Evolutionary conservation across 2,329 filamentous ascomycete species (phyloP), one percentile per base, ranked within the genome.

Genomic region (Colletotrichum camelliae): DNA sequence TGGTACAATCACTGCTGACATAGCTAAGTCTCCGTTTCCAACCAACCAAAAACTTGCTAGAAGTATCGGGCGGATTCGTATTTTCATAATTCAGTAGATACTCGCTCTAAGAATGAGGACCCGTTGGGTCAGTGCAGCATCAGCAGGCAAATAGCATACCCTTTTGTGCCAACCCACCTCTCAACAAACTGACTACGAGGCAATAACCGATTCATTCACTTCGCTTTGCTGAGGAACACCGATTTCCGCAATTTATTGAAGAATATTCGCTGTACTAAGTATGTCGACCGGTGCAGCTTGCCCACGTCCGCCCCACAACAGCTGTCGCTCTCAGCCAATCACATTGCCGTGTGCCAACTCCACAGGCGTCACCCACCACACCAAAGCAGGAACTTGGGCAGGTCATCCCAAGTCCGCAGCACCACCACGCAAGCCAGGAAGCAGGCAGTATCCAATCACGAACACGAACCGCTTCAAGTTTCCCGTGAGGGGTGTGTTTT

Each of bases 101-200:
- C 24, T 24, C 24, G 24, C 24, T 24, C 24, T 24, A 24, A 24
- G 24, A 24, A 24, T 24, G 24, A 24, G 24, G 31, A 31, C 31
- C 6, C 6, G 31, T 31, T 31, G 6, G 6, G 6, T 31, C 31
- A 9, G 31, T n/a, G n/a, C 39, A 48, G 0, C 1, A 10, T 48
- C 18, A 6, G 21, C 0, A n/a, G 18, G 43, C 18, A 21, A 7
- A 12, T 18, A 21, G 18, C 43, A 48, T 21, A 48, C 18, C 43
- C 18, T 21, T 21, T 21, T 48, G 43, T 48, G 43, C 10, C 43
- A 48, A 12, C 18, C 43, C 9, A 21, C 9, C 21, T 12, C 0
- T 48, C 43, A 12, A 7, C 18, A 21, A 5, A 6, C 43, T 21
- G 1, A 48, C 0, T n/a, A n/a, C 0, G 1, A n/a, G 18, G 10